phyloP scores from a whole-genome alignment of 352 stramenopile species.

The Phytophthora tubulina region DNA sequence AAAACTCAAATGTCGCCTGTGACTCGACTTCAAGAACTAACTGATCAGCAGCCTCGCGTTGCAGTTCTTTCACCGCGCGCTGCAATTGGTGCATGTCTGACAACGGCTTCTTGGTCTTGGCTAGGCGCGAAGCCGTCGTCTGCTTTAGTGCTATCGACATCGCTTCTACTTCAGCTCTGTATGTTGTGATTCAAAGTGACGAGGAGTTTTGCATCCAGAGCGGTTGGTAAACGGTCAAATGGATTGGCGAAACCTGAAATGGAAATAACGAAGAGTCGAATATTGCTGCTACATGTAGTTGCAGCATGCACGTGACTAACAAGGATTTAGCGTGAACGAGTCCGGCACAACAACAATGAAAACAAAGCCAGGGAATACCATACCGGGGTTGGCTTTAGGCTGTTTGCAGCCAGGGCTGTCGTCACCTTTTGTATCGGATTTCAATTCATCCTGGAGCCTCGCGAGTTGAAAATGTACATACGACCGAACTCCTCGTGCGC shows the following conservation, averaged over 20 bases:
- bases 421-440: slow-evolving; percentile 23
- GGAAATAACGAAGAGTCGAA: slow-evolving; percentile 21
- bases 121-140: slow-evolving; percentile 65
- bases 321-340: slow-evolving; percentile 13
- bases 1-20: slow-evolving; percentile 85
- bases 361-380: slow-evolving; percentile 6
- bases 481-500: slow-evolving; percentile 18
- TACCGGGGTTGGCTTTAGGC: slow-evolving; percentile 18
- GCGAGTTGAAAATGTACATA: slow-evolving; percentile 37
- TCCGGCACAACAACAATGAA: not conserved
- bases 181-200: slow-evolving; percentile 18
- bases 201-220: slow-evolving; percentile 29
- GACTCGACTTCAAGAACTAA: slow-evolving; percentile 82
- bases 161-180: slow-evolving; percentile 1
- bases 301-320: slow-evolving; percentile 6
- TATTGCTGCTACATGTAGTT: not conserved
- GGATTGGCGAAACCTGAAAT: slow-evolving; percentile 14
- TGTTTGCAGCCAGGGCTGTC: slow-evolving; percentile 7
- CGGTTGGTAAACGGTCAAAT: slow-evolving; percentile 29
- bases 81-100: slow-evolving; percentile 87
- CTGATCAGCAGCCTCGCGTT: slow-evolving; percentile 79
- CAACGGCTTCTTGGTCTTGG: slow-evolving; percentile 84
- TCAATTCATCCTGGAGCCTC: slow-evolving; percentile 25
- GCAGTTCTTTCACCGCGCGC: slow-evolving; percentile 77
- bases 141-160: slow-evolving; percentile 65